Percentiles rank a stretch among this genome's conserved stretches.
Evolutionary conservation across 2,329 filamentous ascomycete species (phyloP).

Genomic region (Incumbomyces lentus): DNA sequence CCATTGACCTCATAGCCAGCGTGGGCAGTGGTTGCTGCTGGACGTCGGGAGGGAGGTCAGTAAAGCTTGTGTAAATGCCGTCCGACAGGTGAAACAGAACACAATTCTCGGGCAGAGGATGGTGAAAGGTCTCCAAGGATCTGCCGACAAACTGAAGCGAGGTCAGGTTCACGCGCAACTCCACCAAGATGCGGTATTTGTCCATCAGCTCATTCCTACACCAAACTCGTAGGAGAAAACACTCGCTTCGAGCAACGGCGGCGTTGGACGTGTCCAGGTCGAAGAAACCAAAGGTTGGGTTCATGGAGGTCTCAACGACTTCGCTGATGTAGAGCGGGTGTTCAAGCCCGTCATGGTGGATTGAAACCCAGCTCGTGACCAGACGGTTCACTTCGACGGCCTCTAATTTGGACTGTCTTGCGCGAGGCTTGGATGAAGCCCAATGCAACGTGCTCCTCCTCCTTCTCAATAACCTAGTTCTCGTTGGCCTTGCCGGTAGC

Average conservation of each 20-base stretch:
- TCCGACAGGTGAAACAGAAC: slow-evolving; percentile 77
- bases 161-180: slow-evolving; percentile 60
- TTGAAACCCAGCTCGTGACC: slow-evolving; percentile 80
- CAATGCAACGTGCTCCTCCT: slow-evolving; percentile 54
- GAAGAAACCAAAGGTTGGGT: slow-evolving; percentile 82
- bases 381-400: slow-evolving; percentile 59
- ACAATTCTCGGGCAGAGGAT: slow-evolving; percentile 69
- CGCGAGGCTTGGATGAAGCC: slow-evolving; percentile 48
- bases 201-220: slow-evolving; percentile 46
- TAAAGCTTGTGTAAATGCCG: slow-evolving; percentile 69
- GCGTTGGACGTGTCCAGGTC: slow-evolving; percentile 58
- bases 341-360: slow-evolving; percentile 56
- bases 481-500: slow-evolving; percentile 24
- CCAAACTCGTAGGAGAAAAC: slow-evolving; percentile 65
- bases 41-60: slow-evolving; percentile 48
- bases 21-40: slow-evolving; percentile 22
- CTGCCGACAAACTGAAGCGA: slow-evolving; percentile 69
- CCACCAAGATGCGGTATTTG: slow-evolving; percentile 55
- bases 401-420: slow-evolving; percentile 65
- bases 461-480: slow-evolving; percentile 28
- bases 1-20: slow-evolving; percentile 9
- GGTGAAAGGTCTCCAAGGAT: slow-evolving; percentile 51
- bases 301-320: slow-evolving; percentile 66
- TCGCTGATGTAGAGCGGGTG: slow-evolving; percentile 90
- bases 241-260: slow-evolving; percentile 53